These are phyloP conservation scores for Aquilaria yunnanensis DNA, from an alignment of 345 rosid genomes.

Conservation along the genomic window DNA sequence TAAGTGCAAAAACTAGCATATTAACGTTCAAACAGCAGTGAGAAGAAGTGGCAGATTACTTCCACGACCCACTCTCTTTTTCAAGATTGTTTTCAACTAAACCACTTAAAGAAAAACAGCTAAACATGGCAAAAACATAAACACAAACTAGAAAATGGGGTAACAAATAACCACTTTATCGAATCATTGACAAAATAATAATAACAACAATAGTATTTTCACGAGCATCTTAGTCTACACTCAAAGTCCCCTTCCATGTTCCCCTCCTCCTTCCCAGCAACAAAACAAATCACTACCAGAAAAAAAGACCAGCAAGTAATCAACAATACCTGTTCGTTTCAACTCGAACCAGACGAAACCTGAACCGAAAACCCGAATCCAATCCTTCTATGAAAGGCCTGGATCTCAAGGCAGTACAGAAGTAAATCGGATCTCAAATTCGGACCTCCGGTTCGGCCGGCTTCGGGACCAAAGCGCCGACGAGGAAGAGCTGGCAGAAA, in stretches of 20 bases:
- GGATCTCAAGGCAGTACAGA: slow-evolving; percentile 96
- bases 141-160: not conserved
- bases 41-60: not conserved
- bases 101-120: not conserved
- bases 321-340: slow-evolving; percentile 9
- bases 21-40: not conserved
- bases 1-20: not conserved
- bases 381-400: slow-evolving; percentile 77
- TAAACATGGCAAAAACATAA: slow-evolving; percentile 1
- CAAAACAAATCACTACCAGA: slow-evolving; percentile 10
- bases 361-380: slow-evolving; percentile 30
- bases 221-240: not conserved
- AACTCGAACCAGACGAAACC: slow-evolving; percentile 11
- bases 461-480: not conserved
- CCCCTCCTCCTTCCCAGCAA: slow-evolving; percentile 6
- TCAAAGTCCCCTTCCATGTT: not conserved
- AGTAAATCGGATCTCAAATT: slow-evolving; percentile 42
- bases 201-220: not conserved
- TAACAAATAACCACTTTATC: not conserved
- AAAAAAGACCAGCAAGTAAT: not conserved
- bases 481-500: not conserved
- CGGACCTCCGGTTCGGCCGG: slow-evolving; percentile 9
- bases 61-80: too few relatives aligned
- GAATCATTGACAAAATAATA: not conserved
- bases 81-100: not conserved